phyloP scores from a whole-genome alignment of 257 asterid genomes.

The Solanum arcanum region DNA sequence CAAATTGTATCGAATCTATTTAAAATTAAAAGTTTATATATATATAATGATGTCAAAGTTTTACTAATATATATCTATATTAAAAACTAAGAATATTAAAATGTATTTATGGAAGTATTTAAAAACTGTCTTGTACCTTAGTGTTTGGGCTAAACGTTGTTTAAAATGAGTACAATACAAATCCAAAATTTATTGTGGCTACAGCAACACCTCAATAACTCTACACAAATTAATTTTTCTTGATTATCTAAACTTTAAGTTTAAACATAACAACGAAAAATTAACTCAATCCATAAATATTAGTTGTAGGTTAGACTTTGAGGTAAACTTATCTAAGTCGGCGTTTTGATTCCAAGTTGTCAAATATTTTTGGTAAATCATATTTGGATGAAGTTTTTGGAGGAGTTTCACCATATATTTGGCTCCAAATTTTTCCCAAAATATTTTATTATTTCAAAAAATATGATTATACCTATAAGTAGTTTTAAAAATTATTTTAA shows the following conservation, averaged over 20 bases:
- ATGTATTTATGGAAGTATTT: background rate
- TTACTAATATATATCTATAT: no score
- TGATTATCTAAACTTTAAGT: background rate
- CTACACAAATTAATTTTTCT: background rate
- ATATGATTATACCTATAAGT: no score
- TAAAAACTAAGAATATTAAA: no score
- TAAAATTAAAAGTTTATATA: no score
- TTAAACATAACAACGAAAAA: background rate
- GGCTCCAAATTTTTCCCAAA: rapidly evolving
- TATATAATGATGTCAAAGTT: no score
- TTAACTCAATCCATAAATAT: background rate
- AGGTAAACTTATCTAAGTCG: background rate
- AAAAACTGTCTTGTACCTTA: background rate
- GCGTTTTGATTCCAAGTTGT: no score
- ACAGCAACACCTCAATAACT: background rate
- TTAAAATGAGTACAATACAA: background rate
- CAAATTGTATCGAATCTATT: no score
- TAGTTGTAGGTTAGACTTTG: background rate
- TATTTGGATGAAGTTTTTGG: no score
- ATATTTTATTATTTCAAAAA: no score
- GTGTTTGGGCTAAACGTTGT: background rate
- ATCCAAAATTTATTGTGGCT: background rate
- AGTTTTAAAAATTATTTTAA: no score
- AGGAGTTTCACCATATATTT: background rate
- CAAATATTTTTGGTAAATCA: no score